A percentile compares a stretch with the other conserved stretches of the same genome.
phyloP scores from a whole-genome alignment of 768 basidiomycete species.

The Mycena indigotica region DNA sequence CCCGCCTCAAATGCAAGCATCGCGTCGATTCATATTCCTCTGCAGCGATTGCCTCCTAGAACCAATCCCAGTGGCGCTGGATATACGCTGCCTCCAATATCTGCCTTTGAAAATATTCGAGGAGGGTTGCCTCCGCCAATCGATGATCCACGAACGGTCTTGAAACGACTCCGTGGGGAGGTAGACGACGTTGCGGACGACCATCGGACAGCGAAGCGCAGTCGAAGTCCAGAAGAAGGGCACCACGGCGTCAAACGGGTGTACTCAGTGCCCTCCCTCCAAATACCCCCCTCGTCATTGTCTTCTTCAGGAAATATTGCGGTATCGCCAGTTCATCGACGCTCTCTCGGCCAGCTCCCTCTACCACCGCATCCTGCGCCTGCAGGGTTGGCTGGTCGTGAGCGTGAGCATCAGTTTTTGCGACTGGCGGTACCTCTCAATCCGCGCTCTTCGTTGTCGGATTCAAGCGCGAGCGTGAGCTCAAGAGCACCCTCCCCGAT shows the following conservation, averaged over 20 bases:
- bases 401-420: neutral
- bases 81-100: slow-evolving; percentile 69
- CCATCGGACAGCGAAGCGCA: neutral
- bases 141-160: slow-evolving; percentile 65
- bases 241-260: neutral
- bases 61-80: slow-evolving; percentile 11
- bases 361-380: slow-evolving; percentile 5
- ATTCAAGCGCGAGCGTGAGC: slow-evolving; percentile 4
- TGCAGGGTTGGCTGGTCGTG: neutral
- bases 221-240: neutral
- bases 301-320: slow-evolving; percentile 18
- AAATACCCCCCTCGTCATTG: neutral
- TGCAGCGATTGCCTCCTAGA: neutral
- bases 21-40: too few species aligned
- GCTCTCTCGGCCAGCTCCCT: slow-evolving; percentile 22
- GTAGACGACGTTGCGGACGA: slow-evolving; percentile 40
- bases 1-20: too few species aligned
- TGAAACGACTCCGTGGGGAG: slow-evolving; percentile 62
- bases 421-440: slow-evolving; percentile 7
- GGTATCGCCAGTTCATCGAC: slow-evolving; percentile 23
- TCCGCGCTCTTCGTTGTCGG: slow-evolving; percentile 17
- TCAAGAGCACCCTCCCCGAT: neutral
- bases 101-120: slow-evolving; percentile 65
- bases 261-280: slow-evolving; percentile 22
- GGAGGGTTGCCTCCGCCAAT: slow-evolving; percentile 38